Conservation (phyloP, 2,329 filamentous ascomycete species). For the Fusarium coffeatum region DNA sequence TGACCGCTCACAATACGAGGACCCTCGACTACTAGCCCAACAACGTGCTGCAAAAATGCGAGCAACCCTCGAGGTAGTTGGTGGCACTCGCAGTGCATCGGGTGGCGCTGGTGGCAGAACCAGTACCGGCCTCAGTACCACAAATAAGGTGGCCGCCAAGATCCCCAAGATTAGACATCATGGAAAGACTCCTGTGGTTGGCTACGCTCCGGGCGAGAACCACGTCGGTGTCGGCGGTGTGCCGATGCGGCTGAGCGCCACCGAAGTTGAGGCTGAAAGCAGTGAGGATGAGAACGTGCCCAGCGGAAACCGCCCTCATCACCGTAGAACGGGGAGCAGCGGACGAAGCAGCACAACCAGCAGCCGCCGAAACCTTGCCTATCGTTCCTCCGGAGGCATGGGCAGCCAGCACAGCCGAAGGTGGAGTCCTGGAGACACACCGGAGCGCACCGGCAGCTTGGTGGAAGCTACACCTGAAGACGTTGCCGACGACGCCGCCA, state of each 20-base stretch:
- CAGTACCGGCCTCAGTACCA: constrained; percentile 70
- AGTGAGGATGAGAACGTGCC: constrained; percentile 77
- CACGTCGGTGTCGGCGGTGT: constrained; percentile 82
- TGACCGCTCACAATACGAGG: constrained; percentile 91
- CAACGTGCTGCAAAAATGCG: constrained; percentile 89
- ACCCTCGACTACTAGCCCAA: constrained; percentile 83
- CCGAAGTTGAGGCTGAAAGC: constrained; percentile 90
- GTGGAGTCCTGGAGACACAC: constrained; percentile 67
- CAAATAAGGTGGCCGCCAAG: constrained; percentile 80
- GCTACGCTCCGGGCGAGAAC: constrained; percentile 82
- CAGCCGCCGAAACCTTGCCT: constrained; percentile 60
- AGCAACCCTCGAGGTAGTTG: constrained; percentile 85
- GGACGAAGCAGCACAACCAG: constrained; percentile 75
- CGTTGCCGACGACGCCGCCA: constrained; percentile 56
- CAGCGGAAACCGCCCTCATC: constrained; percentile 63
- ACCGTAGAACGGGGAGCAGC: constrained; percentile 79
- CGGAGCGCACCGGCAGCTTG: constrained; percentile 65
- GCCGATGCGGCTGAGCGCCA: constrained; percentile 91
- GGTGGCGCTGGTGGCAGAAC: constrained; percentile 59
- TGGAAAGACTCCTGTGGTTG: constrained; percentile 80
- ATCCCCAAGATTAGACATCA: constrained; percentile 93
- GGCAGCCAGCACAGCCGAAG: constrained; percentile 56
- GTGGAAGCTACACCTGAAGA: constrained; percentile 56
- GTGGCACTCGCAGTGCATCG: constrained; percentile 60
- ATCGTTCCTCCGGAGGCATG: constrained; percentile 63